phyloP scores from a whole-genome alignment of 768 basidiomycete genomes.

The Kwoniella sp. region DNA sequence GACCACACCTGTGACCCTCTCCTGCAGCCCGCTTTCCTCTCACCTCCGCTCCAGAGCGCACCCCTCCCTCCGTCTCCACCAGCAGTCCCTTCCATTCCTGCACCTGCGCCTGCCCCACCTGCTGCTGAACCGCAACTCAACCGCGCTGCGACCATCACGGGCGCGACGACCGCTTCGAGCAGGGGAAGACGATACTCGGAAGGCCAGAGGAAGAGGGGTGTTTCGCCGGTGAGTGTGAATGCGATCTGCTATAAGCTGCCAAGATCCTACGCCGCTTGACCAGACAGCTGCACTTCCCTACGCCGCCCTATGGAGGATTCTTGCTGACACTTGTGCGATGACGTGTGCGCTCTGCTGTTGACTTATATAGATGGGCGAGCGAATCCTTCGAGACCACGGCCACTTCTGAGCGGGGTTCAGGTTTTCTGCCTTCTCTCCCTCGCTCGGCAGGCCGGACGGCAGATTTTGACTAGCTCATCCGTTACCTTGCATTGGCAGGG shows the following conservation, averaged over 20 bases:
- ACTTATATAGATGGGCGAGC: conserved; percentile 45
- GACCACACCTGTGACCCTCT: not conserved
- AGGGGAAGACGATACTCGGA: conserved; percentile 44
- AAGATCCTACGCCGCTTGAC: too few relatives aligned
- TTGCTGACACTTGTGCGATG: too few relatives aligned
- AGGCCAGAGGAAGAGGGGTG: conserved; percentile 44
- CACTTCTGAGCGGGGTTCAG: conserved; percentile 34
- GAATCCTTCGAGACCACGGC: conserved; percentile 48
- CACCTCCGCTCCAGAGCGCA: conserved; percentile 21
- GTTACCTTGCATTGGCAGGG: too few relatives aligned
- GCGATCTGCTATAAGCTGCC: too few relatives aligned
- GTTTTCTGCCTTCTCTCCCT: not conserved
- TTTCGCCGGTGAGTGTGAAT: conserved; percentile 44
- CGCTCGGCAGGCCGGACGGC: too few relatives aligned
- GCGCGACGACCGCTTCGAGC: conserved; percentile 4
- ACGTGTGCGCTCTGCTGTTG: not conserved
- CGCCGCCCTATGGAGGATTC: too few relatives aligned
- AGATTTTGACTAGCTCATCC: too few relatives aligned
- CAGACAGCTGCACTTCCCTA: too few relatives aligned
- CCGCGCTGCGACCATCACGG: conserved; percentile 14
- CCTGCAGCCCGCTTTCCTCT: conserved; percentile 29
- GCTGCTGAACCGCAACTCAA: conserved; percentile 5
- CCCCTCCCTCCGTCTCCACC: conserved; percentile 21
- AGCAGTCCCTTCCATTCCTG: conserved; percentile 4
- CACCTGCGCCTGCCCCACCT: conserved; percentile 12